Evolutionary conservation across 2,329 filamentous ascomycete species (phyloP).

Genomic region (Aspergillus luchuensis): DNA sequence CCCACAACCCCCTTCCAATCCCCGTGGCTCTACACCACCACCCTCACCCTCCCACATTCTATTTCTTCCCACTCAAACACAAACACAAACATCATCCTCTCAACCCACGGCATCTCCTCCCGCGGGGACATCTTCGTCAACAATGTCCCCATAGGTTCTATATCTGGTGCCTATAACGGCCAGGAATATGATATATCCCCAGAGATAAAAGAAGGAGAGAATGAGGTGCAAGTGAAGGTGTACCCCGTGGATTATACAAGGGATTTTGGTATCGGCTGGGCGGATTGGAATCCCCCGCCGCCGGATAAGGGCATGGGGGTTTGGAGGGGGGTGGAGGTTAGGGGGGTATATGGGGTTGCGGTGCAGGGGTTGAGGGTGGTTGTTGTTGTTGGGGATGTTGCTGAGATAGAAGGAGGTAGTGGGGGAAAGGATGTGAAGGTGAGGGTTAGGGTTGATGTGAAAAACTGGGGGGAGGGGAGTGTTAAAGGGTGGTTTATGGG

Average conservation of each 20-base stretch:
- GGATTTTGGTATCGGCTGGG: constrained; percentile 62
- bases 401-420: background rate
- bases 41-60: constrained; percentile 47
- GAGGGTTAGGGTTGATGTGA: background rate
- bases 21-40: constrained; percentile 62
- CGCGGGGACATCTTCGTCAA: constrained; percentile 64
- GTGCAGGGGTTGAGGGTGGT: no score
- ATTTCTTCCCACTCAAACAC: background rate
- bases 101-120: constrained; percentile 63
- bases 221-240: constrained; percentile 57
- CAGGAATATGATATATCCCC: constrained; percentile 58
- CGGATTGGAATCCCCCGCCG: constrained; percentile 65
- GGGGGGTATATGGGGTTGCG: no score
- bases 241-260: constrained; percentile 62
- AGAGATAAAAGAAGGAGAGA: constrained; percentile 41
- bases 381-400: no score
- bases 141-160: constrained; percentile 54
- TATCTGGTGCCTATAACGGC: constrained; percentile 59
- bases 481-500: fast-evolving
- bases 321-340: constrained; percentile 60
- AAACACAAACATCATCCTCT: constrained; percentile 48
- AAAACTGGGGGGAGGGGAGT: no score
- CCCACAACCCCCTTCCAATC: constrained; percentile 53
- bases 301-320: constrained; percentile 65
- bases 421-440: constrained; percentile 5